Evolutionary conservation across 768 basidiomycete genomes (phyloP).

Genomic region (Pisolithus albus): DNA sequence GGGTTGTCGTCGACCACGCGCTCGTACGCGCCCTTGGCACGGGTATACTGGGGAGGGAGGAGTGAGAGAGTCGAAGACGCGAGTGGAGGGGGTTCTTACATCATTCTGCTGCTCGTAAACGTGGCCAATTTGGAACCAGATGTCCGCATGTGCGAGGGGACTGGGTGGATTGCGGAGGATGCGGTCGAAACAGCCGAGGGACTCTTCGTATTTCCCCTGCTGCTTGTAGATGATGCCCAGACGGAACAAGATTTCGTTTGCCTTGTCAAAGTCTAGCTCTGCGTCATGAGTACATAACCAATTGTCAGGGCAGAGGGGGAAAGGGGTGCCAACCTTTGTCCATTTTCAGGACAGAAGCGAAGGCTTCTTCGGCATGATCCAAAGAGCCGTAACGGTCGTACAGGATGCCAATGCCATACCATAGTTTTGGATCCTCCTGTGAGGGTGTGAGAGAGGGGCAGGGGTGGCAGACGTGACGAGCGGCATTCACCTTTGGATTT

Average conservation of each 20-base stretch:
- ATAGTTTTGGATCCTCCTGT: constrained; percentile 93
- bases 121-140: constrained; percentile 99
- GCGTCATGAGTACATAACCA: constrained; percentile 23
- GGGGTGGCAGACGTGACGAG: constrained; percentile 1
- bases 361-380: constrained; percentile 98
- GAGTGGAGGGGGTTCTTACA: constrained; percentile 40
- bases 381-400: constrained; percentile 98
- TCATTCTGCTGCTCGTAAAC: constrained; percentile 98
- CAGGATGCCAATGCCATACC: constrained; percentile 99
- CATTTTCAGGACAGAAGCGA: constrained; percentile 93
- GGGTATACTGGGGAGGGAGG: constrained; percentile 53
- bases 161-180: constrained; percentile 94
- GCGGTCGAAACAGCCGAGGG: constrained; percentile 88
- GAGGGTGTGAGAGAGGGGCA: constrained; percentile 6
- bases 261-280: constrained; percentile 86
- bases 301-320: background rate
- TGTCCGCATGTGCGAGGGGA: constrained; percentile 93
- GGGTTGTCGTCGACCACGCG: constrained; percentile 92
- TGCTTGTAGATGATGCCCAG: constrained; percentile 99
- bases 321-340: constrained; percentile 67
- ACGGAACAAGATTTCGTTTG: constrained; percentile 96
- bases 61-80: constrained; percentile 8
- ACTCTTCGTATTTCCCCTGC: constrained; percentile 88
- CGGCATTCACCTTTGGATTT: constrained; percentile 72
- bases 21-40: constrained; percentile 93